Evolutionary conservation across 148 eudicot genomes (phyloP), one percentile per base, ranked within the genome.

Genomic region (Nyssa sinensis): DNA sequence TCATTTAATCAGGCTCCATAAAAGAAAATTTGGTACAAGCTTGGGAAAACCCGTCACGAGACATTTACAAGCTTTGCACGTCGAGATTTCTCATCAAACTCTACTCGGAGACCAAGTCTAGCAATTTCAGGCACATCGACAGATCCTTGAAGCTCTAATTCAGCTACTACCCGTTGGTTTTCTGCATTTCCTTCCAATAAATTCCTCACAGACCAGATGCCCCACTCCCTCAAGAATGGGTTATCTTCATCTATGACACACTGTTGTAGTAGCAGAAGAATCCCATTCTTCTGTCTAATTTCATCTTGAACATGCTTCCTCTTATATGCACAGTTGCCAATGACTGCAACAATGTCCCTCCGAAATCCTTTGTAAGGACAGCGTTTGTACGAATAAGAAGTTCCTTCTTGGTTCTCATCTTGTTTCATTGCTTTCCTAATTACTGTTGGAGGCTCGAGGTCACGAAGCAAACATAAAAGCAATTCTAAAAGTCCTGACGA

Each of bases 221-320:
- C 96, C 98, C 98, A 94, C 84, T 94, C 97, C 72, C 98, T 89
- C 80, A 94, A 80, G 84, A 87, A 94, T 7, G 96, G 91, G 68
- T 90, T 92, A 57, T 90, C 97, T 58, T 90, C 98, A 80, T 94
- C 98, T 16, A 80, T 81, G 33, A 92, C 97, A 76, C 93, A 88
- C 35, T 90, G 98, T 59, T 94, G 96, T 55, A 92, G 71, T 57
- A 94, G 77, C 61, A 92, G 81, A 69, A 89, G 80, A 31, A 94
- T 69, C 41, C 89, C 96, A 24, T 86, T 69, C 69, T 84, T 83
- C 49, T 85, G 75, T 64, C 98, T 85, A 51, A 94, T 86, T 72
- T 89, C 90, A 82, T 92, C 91, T 66, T 94, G 97, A 51, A 88
- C 92, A 60, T 61, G 70, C 84, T 79, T 94, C 79, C 90, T 86